phyloP scores from a whole-genome alignment of 176 grass and related monocot species.

The Poa annua region DNA sequence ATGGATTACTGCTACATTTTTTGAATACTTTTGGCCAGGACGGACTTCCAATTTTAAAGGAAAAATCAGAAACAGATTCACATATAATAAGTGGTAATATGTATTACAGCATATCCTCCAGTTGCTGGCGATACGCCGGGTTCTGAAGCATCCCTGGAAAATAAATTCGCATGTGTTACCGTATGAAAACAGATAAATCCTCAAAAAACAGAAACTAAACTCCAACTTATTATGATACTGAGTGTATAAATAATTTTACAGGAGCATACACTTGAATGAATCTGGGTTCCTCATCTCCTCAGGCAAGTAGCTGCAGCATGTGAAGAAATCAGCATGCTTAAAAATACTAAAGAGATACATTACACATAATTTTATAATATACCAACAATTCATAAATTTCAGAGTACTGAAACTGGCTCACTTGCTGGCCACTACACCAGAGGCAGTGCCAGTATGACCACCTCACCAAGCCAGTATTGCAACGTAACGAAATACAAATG shows the following conservation, averaged over 20 bases:
- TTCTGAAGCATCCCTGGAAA: conserved; percentile 96
- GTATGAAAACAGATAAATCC: conserved; percentile 29
- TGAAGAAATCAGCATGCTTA: conserved; percentile 42
- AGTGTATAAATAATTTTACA: conserved; percentile 35
- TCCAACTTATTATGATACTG: conserved; percentile 13
- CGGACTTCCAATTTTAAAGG: conserved; percentile 22
- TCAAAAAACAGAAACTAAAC: conserved; percentile 17
- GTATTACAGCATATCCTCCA: conserved; percentile 97
- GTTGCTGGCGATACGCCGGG: conserved; percentile 86
- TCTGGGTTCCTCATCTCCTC: conserved; percentile 95
- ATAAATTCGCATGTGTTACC: conserved; percentile 36
- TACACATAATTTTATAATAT: not conserved
- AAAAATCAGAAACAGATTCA: conserved; percentile 31
- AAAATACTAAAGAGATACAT: conserved; percentile 40
- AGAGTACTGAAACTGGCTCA: conserved; percentile 31
- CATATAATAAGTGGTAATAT: conserved; percentile 34
- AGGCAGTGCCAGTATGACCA: not conserved
- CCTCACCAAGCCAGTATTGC: not conserved
- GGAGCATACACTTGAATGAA: conserved; percentile 86
- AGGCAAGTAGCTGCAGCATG: conserved; percentile 87
- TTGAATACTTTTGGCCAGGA: not conserved
- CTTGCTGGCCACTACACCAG: not conserved
- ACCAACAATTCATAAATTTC: conserved; percentile 18
- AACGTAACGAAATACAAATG: not conserved
- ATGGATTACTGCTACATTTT: not conserved